phyloP scores from a whole-genome alignment of 345 rosid genomes.

The Camelina sativa region DNA sequence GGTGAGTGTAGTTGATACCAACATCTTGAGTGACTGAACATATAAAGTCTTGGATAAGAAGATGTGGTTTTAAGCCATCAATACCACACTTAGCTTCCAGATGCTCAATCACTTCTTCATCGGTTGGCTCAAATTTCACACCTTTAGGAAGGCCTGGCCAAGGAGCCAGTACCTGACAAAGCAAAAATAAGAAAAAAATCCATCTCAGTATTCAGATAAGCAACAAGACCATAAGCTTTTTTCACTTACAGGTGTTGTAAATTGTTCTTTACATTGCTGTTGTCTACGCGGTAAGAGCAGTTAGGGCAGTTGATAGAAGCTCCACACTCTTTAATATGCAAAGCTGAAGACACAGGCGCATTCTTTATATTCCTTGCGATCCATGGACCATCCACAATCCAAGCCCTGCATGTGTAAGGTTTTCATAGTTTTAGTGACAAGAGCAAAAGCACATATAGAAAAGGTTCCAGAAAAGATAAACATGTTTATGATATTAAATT shows the following conservation, averaged over 20 bases:
- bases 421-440: slow-evolving; percentile 21
- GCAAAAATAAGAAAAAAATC: neutral
- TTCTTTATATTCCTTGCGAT: slow-evolving; percentile 71
- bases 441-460: neutral
- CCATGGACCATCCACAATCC: slow-evolving; percentile 71
- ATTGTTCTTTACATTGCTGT: slow-evolving; percentile 58
- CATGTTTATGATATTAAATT: slow-evolving; percentile 3
- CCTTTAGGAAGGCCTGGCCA: slow-evolving; percentile 95
- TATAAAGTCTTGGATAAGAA: slow-evolving; percentile 65
- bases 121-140: slow-evolving; percentile 92
- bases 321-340: slow-evolving; percentile 56
- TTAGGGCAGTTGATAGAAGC: slow-evolving; percentile 75
- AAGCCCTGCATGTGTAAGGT: slow-evolving; percentile 53
- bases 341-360: slow-evolving; percentile 51
- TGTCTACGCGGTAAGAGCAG: slow-evolving; percentile 61
- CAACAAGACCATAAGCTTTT: neutral
- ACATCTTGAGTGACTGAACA: slow-evolving; percentile 49
- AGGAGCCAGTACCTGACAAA: slow-evolving; percentile 57
- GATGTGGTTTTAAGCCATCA: slow-evolving; percentile 53
- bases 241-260: neutral
- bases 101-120: slow-evolving; percentile 70
- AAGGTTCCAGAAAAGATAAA: slow-evolving; percentile 14
- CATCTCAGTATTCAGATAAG: neutral
- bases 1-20: slow-evolving; percentile 88
- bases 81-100: slow-evolving; percentile 81